Percentiles rank a stretch among this genome's conserved stretches.
Conservation (phyloP, 257 asterid species). For the Przewalskia tangutica region DNA sequence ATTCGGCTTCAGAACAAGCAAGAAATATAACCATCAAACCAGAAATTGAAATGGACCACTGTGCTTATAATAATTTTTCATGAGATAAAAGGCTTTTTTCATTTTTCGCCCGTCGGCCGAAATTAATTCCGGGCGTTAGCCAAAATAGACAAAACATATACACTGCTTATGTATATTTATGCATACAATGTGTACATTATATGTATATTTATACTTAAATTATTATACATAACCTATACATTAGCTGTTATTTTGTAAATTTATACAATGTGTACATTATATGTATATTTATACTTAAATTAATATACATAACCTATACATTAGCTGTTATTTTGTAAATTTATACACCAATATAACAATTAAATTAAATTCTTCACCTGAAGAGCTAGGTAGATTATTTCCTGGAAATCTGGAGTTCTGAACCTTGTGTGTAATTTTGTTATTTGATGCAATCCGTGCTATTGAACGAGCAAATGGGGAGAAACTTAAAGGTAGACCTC, state of each 20-base stretch:
- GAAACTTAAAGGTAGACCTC: constrained; percentile 40
- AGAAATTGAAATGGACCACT: neutral
- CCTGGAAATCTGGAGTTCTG: constrained; percentile 15
- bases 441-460: constrained; percentile 32
- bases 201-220: too few species aligned
- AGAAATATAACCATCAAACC: neutral
- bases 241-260: too few species aligned
- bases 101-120: too few species aligned
- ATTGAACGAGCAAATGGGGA: constrained; percentile 62
- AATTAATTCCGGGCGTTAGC: too few species aligned
- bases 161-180: too few species aligned
- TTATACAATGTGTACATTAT: neutral
- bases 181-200: too few species aligned
- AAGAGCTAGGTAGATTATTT: constrained; percentile 19
- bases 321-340: too few species aligned
- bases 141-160: too few species aligned
- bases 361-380: constrained; percentile 26
- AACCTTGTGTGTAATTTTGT: constrained; percentile 22
- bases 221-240: too few species aligned
- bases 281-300: too few species aligned
- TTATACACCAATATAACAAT: neutral
- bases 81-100: neutral
- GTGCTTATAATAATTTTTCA: neutral
- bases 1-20: constrained; percentile 1
- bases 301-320: too few species aligned